A percentile compares a stretch with the other conserved stretches of the same genome.
Evolutionary conservation across 2,329 filamentous ascomycete species (phyloP).

Genomic region (Fusarium sp.): DNA sequence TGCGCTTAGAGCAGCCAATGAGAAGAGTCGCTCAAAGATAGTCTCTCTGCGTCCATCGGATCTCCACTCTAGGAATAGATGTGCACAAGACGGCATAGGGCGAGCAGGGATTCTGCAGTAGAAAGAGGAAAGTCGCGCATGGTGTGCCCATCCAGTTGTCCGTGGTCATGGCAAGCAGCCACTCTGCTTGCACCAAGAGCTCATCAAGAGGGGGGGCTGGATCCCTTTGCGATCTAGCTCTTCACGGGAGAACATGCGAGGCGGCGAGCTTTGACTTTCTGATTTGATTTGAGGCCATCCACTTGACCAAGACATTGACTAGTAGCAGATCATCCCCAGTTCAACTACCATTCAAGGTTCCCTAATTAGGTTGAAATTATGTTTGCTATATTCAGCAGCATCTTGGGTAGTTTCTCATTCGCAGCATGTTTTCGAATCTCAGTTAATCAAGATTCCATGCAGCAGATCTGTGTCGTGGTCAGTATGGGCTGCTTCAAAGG

Average conservation of each 20-base stretch:
- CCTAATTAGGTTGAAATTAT: conserved; percentile 26
- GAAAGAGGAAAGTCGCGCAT: conserved; percentile 49
- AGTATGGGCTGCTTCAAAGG: conserved; percentile 16
- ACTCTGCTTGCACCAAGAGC: conserved; percentile 41
- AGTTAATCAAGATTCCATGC: conserved; percentile 17
- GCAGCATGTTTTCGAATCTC: neutral
- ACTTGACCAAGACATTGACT: conserved; percentile 25
- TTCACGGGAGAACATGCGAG: conserved; percentile 36
- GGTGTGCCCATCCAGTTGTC: conserved; percentile 45
- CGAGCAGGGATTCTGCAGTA: conserved; percentile 34
- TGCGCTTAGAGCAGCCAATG: conserved; percentile 64
- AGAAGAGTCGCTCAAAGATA: conserved; percentile 47
- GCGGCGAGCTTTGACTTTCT: conserved; percentile 39
- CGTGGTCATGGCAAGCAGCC: conserved; percentile 41
- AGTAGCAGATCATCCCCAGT: conserved; percentile 22
- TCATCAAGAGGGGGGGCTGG: conserved; percentile 37
- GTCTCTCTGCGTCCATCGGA: conserved; percentile 40
- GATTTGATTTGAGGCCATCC: conserved; percentile 43
- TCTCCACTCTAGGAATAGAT: conserved; percentile 49
- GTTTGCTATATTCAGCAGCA: neutral
- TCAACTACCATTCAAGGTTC: conserved; percentile 17
- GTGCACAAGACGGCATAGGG: conserved; percentile 44
- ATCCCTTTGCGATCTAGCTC: conserved; percentile 41
- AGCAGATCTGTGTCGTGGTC: conserved; percentile 31
- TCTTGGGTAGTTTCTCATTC: neutral